Base-by-base conservation (phyloP, 257 asterid genomes). In the Jacaranda mimosifolia region DNA sequence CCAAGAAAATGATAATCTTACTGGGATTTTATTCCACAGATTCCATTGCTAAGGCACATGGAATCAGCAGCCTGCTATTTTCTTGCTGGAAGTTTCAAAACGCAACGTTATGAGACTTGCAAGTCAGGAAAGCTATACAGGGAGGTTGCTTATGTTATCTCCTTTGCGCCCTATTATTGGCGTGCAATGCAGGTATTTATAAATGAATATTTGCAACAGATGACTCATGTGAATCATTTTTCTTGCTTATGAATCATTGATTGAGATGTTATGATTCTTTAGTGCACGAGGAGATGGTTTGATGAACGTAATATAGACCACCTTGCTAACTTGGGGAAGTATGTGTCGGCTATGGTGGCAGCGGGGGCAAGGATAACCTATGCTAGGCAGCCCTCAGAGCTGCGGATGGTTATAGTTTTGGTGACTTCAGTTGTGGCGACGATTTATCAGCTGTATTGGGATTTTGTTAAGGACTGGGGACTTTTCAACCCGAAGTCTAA, bases 341-440 rank as follows among this genome's bases (percentile, higher is more conserved):
- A 90, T 43, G 89, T 88, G 10, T 90, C 93, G 4, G 96, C 96
- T 2, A 88, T 90, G 93, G 93, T 90, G 69, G 96, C 96, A 39
- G 96, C 96, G 3, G 90, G 96, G 48, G 92, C 92, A 7, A 88
- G 93, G 81, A 73, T 88, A 45, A 90, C 91, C 7, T 90, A 86
- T 46, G 73, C 86, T 4, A 70, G 87, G 26, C 72, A 88, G 42
- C 88, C 83, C 4, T 52, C 91, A 13, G 39, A 19, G 5, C 70
- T 85, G 26, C 82, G 90, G 96, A 36, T 86, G 77, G 73, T 65
- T n/a, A 62, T 85, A 1, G 96, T 85, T 12, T 26, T 88, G 79
- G 83, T 88, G 52, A 90, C 96, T 52, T 90, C 96, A 62, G 13
- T 81, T 3, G 45, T 81, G 4, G 96, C 93, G 12, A 90, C 96